These are phyloP conservation scores for Fusarium pilosicola DNA, from an alignment of 2,329 filamentous ascomycete species.

Conservation along the genomic window DNA sequence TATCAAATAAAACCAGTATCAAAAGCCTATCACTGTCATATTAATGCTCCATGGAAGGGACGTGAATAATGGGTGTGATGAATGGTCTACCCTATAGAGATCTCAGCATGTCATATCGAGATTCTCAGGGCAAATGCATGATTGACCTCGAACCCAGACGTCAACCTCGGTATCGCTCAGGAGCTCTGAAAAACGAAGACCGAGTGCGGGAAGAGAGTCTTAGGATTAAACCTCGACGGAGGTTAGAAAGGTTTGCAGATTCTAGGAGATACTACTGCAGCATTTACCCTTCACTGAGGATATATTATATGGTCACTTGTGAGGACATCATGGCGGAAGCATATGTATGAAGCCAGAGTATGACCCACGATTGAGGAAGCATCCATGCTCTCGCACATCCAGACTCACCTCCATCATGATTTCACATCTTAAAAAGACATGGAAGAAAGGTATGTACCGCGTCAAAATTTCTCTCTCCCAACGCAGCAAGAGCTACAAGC, in stretches of 20 bases:
- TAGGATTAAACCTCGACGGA: not conserved
- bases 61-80: not conserved
- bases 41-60: not conserved
- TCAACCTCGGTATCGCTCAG: not conserved
- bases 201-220: not conserved
- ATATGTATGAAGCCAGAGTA: no score
- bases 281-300: not conserved
- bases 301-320: not conserved
- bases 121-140: not conserved
- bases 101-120: not conserved
- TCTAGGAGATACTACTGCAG: not conserved
- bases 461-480: slow-evolving; percentile 51
- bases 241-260: not conserved
- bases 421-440: not conserved
- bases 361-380: not conserved
- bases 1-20: not conserved
- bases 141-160: not conserved
- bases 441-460: slow-evolving; percentile 47
- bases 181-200: not conserved
- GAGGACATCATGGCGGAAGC: no score
- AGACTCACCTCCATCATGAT: not conserved
- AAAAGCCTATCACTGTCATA: not conserved
- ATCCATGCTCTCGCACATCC: not conserved
- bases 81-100: not conserved
- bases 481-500: slow-evolving; percentile 47